Base-by-base conservation (phyloP, 2,329 filamentous ascomycete genomes). In the Verticillium albo-atrum region DNA sequence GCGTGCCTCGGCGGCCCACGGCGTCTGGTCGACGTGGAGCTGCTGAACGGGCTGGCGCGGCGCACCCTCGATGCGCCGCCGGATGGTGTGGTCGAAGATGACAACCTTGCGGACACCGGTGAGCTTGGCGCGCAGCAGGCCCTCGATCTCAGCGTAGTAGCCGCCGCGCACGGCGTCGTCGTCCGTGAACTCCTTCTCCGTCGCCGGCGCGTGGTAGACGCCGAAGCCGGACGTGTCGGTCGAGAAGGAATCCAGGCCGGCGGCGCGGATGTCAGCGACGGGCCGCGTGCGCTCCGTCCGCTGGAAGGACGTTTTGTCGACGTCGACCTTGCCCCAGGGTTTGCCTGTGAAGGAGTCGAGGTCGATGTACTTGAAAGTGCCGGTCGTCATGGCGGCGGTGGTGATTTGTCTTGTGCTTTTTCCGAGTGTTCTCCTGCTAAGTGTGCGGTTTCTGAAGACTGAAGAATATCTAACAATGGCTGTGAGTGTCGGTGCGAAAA, bases 31-130 rank as follows among this genome's bases (percentile, higher is more conserved):
- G 15, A 91, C 86, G 62, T 91, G 89, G 0, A 90, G 86, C 64
- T 85, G 83, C 69, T 89, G 84, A 0, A 91, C 87, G 0, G 89
- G 89, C 63, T 84, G 82, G 6, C 88, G 79, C 0, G 85, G 79
- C 0, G 85, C 76, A 1, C 75, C 70, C n/a, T 82, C 80, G 2
- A 77, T 71, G 23, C 81, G 75, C 6, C 82, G 75, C 2, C 88
- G 82, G 64, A 91, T 87, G 0, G 88, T 90, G 70, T 91, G 88
- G 71, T 91, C 88, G 68, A 91, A 91, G 60, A 90, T 87, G 61
- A 86, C 79, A 12, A 91, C 80, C 61, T 85, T 85, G 58, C 82
- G 82, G 57, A 87, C 75, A 0, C 78, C 81, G 0, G 80, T 76
- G 0, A 89, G 75, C 52, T 82, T 81, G 28, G 77, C 71, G 14